Evolutionary conservation across 169 alveolate genomes (phyloP).

Genomic region (Plasmodium vinckei): DNA sequence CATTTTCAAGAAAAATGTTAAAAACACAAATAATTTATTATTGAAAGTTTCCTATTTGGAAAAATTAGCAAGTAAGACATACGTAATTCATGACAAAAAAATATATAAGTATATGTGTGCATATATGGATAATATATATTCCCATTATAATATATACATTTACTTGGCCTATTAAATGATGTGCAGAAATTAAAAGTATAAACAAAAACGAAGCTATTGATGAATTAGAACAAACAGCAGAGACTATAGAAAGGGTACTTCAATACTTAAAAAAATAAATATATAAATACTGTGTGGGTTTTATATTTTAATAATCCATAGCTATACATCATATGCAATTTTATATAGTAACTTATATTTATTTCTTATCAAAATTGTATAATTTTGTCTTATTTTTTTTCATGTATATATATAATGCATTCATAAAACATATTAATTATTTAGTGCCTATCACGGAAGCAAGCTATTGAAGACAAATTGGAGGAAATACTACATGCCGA

Average conservation of each 20-base stretch:
- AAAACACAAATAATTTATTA: slow-evolving; percentile 42
- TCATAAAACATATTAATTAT: neutral
- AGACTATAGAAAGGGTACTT: slow-evolving; percentile 38
- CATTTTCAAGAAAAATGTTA: slow-evolving; percentile 12
- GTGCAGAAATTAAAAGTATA: slow-evolving; percentile 41
- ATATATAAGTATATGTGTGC: neutral
- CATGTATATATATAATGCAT: neutral
- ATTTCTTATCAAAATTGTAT: too few relatives aligned
- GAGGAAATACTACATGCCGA: slow-evolving; percentile 30
- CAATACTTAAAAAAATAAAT: slow-evolving; percentile 11
- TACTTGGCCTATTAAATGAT: neutral
- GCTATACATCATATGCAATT: too few relatives aligned
- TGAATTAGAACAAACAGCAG: slow-evolving; percentile 21
- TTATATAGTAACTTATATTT: too few relatives aligned
- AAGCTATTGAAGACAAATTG: slow-evolving; percentile 20
- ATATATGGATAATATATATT: neutral
- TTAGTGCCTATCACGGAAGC: slow-evolving; percentile 29
- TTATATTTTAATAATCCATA: too few relatives aligned
- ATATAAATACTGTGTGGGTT: too few relatives aligned
- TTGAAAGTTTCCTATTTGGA: slow-evolving; percentile 45
- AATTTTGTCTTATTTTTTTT: neutral
- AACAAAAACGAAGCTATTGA: slow-evolving; percentile 38
- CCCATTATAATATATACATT: neutral
- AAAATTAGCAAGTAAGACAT: slow-evolving; percentile 27
- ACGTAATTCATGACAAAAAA: neutral